phyloP scores from a whole-genome alignment of 1,284 basidiomycete species.

The Mycosarcoma mackinlayi region DNA sequence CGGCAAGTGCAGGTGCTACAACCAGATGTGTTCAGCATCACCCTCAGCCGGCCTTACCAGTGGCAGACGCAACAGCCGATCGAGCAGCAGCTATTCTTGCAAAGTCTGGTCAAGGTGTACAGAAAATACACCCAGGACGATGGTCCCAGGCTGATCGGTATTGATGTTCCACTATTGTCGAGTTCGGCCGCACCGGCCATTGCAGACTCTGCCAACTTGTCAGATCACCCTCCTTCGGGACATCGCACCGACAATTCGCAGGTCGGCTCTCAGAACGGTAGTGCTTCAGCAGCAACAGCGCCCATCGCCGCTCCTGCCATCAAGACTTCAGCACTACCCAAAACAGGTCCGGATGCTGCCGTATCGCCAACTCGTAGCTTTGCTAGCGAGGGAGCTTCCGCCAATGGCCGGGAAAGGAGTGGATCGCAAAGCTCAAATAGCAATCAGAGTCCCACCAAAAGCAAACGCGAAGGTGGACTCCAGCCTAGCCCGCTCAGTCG shows the following conservation, averaged over 20 bases:
- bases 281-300: conserved; percentile 7
- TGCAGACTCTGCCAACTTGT: conserved; percentile 33
- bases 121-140: conserved; percentile 57
- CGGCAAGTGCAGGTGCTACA: conserved; percentile 78
- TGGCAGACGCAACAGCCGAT: conserved; percentile 62
- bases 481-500: conserved; percentile 33
- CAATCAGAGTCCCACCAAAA: conserved; percentile 23
- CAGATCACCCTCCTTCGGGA: conserved; percentile 20
- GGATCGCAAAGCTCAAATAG: conserved; percentile 10
- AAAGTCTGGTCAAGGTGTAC: conserved; percentile 57
- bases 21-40: conserved; percentile 59
- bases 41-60: conserved; percentile 57
- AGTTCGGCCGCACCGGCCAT: conserved; percentile 5
- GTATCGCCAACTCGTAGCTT: conserved; percentile 13
- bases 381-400: conserved; percentile 5
- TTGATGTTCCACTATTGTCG: conserved; percentile 35
- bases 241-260: conserved; percentile 25
- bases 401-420: conserved; percentile 1
- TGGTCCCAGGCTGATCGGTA: conserved; percentile 45
- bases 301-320: conserved; percentile 2
- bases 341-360: not conserved
- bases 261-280: conserved; percentile 19
- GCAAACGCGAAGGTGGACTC: conserved; percentile 22
- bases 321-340: conserved; percentile 2
- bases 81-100: conserved; percentile 61